Base-by-base conservation (phyloP, 139 green algal species). In the Nannochloris sp. region DNA sequence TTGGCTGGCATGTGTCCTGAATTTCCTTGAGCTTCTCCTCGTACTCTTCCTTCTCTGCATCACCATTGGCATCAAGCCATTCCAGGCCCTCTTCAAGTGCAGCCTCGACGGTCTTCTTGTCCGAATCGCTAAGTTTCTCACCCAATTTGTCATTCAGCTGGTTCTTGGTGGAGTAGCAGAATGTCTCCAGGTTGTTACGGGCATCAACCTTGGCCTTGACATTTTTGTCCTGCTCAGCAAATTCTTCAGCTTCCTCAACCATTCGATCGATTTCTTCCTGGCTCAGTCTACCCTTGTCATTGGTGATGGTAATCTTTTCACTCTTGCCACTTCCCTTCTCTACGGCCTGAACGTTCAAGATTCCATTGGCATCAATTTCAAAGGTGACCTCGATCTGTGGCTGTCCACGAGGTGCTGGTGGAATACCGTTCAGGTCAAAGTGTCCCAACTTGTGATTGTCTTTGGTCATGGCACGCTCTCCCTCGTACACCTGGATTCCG, bases 1-100 rank as follows among this genome's bases (percentile, higher is more conserved):
- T 94, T 57, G 93, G 93, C 60, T 86, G 85, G 75, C 77, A 87
- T 3, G 91, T 66, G 26, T 92, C 88, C 82, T 98, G 88, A 28
- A 99, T 73, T 69, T 96, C 87, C 83, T 97, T 98, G 16, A 93
- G 76, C 78, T 94, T 93, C 40, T 98, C 93, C 60, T 93, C 79
- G 78, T 91, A 96, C 62, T 98, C 93, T 44, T 98, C 93, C 67
- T 73, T 51, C 62, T 87, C 75, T 23, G 82, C 82, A 5, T 89
- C 80, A 6, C 51, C 61, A 49, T 81, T 75, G n/a, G 64, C 71
- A 23, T 81, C 70, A 53, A 81, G 40, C 74, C 64, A 98, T 53
- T 98, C 92, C 44, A 95, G 65, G 9, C 82, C 84, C 63, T 97
- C 89, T 69, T 92, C 85, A 12, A 98, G 77, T 9, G 91, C 88